Evolutionary conservation across 345 rosid genomes (phyloP).

Genomic region (Gossypium stocksii): DNA sequence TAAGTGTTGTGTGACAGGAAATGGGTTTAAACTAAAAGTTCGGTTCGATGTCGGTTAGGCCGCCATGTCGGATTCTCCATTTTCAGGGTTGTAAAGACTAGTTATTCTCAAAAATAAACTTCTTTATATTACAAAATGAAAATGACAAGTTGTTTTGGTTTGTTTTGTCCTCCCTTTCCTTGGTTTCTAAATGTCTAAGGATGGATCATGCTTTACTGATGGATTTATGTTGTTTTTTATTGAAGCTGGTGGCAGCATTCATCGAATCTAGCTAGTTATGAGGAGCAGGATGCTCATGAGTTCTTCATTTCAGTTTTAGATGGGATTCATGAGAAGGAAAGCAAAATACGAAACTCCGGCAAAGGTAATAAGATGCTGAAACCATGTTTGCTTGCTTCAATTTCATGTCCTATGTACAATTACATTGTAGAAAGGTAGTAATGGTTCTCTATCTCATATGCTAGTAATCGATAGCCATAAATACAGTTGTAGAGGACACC

Average conservation of each 20-base stretch:
- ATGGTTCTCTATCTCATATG: conserved; percentile 5
- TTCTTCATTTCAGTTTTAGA: conserved; percentile 86
- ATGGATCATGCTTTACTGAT: conserved; percentile 17
- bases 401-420: background rate
- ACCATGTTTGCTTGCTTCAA: conserved; percentile 4
- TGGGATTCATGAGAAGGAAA: conserved; percentile 80
- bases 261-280: conserved; percentile 69
- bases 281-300: conserved; percentile 95
- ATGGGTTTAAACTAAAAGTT: background rate
- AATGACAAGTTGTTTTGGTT: conserved; percentile 20
- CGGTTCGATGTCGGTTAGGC: background rate
- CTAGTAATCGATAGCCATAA: background rate
- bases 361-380: conserved; percentile 39
- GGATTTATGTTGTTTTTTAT: conserved; percentile 19
- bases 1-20: background rate
- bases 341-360: conserved; percentile 38
- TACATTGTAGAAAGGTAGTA: conserved; percentile 3
- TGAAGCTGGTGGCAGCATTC: conserved; percentile 98
- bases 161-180: conserved; percentile 2
- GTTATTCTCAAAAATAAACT: background rate
- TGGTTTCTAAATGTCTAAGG: conserved; percentile 4
- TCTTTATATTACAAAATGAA: background rate
- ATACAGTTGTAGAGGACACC: background rate
- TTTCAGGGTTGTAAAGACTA: background rate
- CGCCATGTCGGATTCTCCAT: background rate